Evolutionary conservation across 495 filamentous ascomycete species (phyloP).

Genomic region (Beverwykella pulmonaria): DNA sequence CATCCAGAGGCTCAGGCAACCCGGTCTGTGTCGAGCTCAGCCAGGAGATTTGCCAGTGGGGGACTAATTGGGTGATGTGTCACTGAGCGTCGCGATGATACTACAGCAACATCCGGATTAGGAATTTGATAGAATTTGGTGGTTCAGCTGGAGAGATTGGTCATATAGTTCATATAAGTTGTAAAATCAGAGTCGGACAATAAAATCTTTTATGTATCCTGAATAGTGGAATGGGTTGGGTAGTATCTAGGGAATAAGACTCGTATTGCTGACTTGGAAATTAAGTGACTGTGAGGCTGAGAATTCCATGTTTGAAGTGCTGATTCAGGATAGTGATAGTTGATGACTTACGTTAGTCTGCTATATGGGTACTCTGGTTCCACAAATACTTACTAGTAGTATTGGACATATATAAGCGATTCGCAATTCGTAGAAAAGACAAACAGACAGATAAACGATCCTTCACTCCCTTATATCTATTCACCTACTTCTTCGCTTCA

Average conservation of each 20-base stretch:
- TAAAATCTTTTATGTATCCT: neutral
- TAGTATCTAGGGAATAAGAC: neutral
- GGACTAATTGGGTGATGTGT: neutral
- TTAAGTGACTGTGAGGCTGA: neutral
- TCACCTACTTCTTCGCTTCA: neutral
- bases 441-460: neutral
- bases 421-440: neutral
- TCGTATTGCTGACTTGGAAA: neutral
- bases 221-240: neutral
- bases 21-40: neutral
- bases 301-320: neutral
- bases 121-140: neutral
- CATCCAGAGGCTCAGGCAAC: neutral
- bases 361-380: neutral
- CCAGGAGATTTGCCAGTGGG: neutral
- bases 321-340: neutral
- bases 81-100: neutral
- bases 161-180: neutral
- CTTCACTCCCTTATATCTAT: no score
- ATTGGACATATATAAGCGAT: no score
- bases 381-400: no score
- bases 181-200: neutral
- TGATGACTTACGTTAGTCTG: neutral
- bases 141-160: neutral
- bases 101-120: no score